Evolutionary conservation across 2,329 filamentous ascomycete species (phyloP).

Genomic region (Epichloe scottii): DNA sequence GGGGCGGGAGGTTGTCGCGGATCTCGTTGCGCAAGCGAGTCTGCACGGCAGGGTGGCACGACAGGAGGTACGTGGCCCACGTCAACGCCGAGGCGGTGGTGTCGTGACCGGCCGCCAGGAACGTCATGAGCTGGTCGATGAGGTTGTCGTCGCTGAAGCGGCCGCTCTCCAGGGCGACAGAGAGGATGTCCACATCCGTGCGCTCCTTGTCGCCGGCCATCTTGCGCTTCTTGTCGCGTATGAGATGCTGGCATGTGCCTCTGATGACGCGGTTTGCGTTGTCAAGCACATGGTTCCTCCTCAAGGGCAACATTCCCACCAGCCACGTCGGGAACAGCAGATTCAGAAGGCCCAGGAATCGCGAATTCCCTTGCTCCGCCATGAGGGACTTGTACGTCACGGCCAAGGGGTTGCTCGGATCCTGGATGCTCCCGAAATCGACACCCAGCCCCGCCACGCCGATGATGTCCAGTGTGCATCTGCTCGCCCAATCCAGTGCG

Average conservation of each 20-base stretch:
- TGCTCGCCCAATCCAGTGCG: constrained; percentile 49
- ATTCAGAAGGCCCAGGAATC: constrained; percentile 43
- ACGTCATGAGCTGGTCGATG: constrained; percentile 85
- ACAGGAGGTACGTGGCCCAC: constrained; percentile 64
- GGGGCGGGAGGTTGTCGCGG: constrained; percentile 42
- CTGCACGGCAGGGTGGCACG: constrained; percentile 52
- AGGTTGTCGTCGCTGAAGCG: constrained; percentile 67
- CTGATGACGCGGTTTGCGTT: constrained; percentile 48
- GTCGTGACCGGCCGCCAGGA: constrained; percentile 72
- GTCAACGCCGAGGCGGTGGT: constrained; percentile 64
- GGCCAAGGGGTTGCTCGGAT: constrained; percentile 48
- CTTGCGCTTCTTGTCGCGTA: constrained; percentile 52
- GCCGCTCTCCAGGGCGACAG: constrained; percentile 64
- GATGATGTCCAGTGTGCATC: constrained; percentile 64
- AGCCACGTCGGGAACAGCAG: constrained; percentile 53
- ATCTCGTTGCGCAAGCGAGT: constrained; percentile 55
- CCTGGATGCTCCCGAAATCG: constrained; percentile 53
- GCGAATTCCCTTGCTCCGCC: constrained; percentile 28
- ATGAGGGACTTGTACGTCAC: constrained; percentile 45
- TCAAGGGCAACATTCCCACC: constrained; percentile 50
- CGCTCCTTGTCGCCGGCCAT: constrained; percentile 33
- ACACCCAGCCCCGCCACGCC: constrained; percentile 58
- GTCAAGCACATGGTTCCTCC: constrained; percentile 54
- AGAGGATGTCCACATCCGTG: constrained; percentile 60
- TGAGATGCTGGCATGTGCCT: constrained; percentile 52